Evolutionary conservation across 371 early-diverging fungal species (phyloP).

Genomic region (Nematocida sp.): DNA sequence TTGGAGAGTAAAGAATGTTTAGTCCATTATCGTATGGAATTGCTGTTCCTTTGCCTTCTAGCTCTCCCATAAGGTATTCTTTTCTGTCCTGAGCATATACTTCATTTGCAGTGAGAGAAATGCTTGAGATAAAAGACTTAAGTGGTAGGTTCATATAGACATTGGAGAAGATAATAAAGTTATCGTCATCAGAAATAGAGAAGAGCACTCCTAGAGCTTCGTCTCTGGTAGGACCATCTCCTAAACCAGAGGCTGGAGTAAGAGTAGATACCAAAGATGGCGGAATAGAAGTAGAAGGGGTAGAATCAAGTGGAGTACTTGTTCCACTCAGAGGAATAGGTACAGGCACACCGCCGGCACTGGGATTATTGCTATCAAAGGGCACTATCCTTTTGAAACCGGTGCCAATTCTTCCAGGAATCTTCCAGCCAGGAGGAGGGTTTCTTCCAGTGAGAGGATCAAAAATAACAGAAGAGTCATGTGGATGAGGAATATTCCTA

Average conservation of each 20-base stretch:
- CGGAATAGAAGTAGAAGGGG: not conserved
- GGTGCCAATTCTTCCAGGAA: not conserved
- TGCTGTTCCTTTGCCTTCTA: slow-evolving; percentile 60
- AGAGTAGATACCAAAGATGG: not conserved
- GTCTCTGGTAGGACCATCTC: slow-evolving; percentile 36
- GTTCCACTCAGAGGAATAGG: no score
- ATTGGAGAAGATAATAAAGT: slow-evolving; percentile 28
- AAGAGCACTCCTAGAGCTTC: slow-evolving; percentile 49
- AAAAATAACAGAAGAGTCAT: no score
- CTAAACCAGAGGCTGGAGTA: slow-evolving; percentile 14
- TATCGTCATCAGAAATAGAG: slow-evolving; percentile 55
- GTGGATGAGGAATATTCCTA: no score
- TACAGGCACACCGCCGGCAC: not conserved
- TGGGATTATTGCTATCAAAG: slow-evolving; percentile 1
- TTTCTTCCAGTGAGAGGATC: no score
- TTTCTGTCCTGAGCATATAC: slow-evolving; percentile 47
- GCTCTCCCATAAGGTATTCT: slow-evolving; percentile 46
- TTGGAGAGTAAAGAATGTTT: slow-evolving; percentile 52
- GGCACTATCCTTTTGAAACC: not conserved
- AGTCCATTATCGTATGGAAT: slow-evolving; percentile 49
- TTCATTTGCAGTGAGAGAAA: slow-evolving; percentile 56
- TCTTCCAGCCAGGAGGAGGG: not conserved
- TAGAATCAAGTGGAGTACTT: no score
- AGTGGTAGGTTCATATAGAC: slow-evolving; percentile 58
- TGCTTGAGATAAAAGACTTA: slow-evolving; percentile 50